Evolutionary conservation across 2,329 filamentous ascomycete species (phyloP).

Genomic region (Elsinoe arachidis): DNA sequence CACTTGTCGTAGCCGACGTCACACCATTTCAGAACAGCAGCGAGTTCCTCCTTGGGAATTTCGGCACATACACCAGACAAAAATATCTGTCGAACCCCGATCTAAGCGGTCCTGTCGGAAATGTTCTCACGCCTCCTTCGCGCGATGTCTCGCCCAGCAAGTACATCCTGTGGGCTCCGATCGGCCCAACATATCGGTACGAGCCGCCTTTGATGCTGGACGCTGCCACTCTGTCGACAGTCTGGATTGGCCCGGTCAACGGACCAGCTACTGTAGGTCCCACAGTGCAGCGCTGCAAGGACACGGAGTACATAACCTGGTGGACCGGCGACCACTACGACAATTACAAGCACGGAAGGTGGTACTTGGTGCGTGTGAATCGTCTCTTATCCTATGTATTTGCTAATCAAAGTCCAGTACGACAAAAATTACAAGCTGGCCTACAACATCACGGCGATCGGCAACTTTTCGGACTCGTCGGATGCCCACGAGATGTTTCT

Average conservation of each 20-base stretch:
- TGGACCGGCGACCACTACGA: constrained; percentile 5
- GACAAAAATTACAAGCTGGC: constrained; percentile 21
- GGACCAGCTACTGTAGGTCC: not conserved
- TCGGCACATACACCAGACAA: constrained; percentile 4
- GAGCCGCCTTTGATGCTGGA: not conserved
- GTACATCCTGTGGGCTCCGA: constrained; percentile 1
- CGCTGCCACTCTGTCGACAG: not conserved
- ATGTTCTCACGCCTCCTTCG: not conserved
- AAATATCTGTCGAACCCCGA: not conserved
- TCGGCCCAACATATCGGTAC: not conserved
- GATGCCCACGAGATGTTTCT: constrained; percentile 38
- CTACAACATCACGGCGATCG: constrained; percentile 24
- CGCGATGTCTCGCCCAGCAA: not conserved
- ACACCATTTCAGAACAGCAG: constrained; percentile 4
- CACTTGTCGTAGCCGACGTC: not conserved
- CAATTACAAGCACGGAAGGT: not conserved
- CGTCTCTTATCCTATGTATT: not conserved
- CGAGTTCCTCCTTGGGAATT: not conserved
- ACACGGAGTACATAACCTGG: constrained; percentile 3
- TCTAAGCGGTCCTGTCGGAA: not conserved
- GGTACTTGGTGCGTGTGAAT: not conserved
- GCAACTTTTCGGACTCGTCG: constrained; percentile 28
- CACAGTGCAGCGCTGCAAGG: constrained; percentile 1
- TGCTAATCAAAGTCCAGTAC: not conserved
- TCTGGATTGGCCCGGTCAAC: not conserved